These are phyloP conservation scores for Aspergillus japonicus DNA, from an alignment of 2,329 filamentous ascomycete species.

Conservation along the genomic window DNA sequence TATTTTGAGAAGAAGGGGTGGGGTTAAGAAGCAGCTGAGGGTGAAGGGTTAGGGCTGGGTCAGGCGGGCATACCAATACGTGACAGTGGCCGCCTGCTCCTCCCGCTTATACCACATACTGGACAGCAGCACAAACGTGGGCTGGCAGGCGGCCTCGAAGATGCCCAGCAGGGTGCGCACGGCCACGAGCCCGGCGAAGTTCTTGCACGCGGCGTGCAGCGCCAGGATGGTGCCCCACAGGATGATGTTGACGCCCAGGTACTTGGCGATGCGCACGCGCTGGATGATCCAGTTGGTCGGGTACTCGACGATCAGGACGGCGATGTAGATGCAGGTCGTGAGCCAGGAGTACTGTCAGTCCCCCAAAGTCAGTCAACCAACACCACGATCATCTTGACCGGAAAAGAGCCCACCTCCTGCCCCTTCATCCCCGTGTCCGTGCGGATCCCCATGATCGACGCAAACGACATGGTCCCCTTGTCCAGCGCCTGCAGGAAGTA, in stretches of 20 bases:
- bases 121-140: slow-evolving; percentile 65
- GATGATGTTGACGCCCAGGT: slow-evolving; percentile 62
- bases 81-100: slow-evolving; percentile 65
- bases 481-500: slow-evolving; percentile 65
- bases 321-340: slow-evolving; percentile 72
- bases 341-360: slow-evolving; percentile 64
- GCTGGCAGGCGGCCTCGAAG: slow-evolving; percentile 70
- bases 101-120: slow-evolving; percentile 70
- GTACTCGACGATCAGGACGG: slow-evolving; percentile 68
- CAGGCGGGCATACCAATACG: slow-evolving; percentile 57
- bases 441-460: slow-evolving; percentile 43
- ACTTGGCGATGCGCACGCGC: slow-evolving; percentile 66
- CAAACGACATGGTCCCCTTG: slow-evolving; percentile 43
- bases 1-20: neutral
- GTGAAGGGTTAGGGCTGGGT: neutral
- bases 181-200: slow-evolving; percentile 59
- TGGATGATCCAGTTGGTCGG: slow-evolving; percentile 66
- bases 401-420: slow-evolving; percentile 23
- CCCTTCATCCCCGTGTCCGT: slow-evolving; percentile 49
- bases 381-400: too few relatives aligned
- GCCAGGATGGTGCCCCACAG: slow-evolving; percentile 63
- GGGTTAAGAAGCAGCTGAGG: too few relatives aligned
- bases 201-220: slow-evolving; percentile 60
- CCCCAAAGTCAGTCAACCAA: neutral
- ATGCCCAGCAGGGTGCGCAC: slow-evolving; percentile 67